phyloP scores from a whole-genome alignment of 331 rosid species.

The Ulmus americana region DNA sequence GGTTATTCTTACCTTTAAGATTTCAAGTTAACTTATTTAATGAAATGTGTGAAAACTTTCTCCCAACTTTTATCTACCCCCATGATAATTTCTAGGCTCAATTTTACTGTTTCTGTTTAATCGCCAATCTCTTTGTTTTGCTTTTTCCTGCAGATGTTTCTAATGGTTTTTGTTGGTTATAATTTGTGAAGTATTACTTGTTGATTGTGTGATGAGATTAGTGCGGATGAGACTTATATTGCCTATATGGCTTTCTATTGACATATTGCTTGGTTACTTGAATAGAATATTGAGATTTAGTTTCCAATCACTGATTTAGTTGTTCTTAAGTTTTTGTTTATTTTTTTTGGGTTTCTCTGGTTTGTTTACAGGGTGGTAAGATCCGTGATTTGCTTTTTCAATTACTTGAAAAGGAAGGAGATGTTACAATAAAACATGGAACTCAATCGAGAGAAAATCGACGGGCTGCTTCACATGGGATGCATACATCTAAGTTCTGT shows the following conservation, averaged over 20 bases:
- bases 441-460: constrained; percentile 80
- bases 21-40: background rate
- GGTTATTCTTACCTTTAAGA: background rate
- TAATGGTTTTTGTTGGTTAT: background rate
- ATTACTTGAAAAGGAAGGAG: constrained; percentile 61
- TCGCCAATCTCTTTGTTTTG: background rate
- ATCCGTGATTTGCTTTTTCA: constrained; percentile 72
- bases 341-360: background rate
- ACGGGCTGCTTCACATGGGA: constrained; percentile 82
- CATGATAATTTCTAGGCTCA: background rate
- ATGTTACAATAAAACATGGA: constrained; percentile 73
- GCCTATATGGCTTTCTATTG: background rate
- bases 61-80: background rate
- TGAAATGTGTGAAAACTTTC: background rate
- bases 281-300: background rate
- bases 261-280: background rate
- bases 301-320: background rate
- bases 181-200: background rate
- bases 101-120: background rate
- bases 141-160: background rate
- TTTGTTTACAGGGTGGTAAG: constrained; percentile 64
- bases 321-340: constrained; percentile 1
- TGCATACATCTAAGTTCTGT: constrained; percentile 86
- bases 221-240: background rate
- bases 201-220: background rate